phyloP scores from a whole-genome alignment of 2,329 filamentous ascomycete species.

The Ciborinia camelliae region DNA sequence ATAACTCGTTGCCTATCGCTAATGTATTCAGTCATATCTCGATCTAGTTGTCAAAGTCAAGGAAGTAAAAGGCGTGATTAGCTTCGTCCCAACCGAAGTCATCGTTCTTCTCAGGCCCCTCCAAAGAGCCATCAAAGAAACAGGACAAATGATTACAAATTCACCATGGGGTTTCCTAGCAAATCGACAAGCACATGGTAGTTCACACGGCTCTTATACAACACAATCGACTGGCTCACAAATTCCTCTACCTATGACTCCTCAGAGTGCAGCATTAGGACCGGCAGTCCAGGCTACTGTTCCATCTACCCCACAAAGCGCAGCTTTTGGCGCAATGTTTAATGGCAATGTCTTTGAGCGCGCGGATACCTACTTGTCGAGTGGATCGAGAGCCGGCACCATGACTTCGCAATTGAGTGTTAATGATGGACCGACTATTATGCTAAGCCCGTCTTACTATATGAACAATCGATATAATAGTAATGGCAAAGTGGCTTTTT shows the following conservation, averaged over 20 bases:
- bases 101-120: conserved; percentile 73
- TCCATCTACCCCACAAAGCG: conserved; percentile 58
- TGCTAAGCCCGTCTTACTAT: conserved; percentile 32
- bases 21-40: conserved; percentile 54
- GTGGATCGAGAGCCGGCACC: conserved; percentile 34
- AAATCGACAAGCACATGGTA: conserved; percentile 27
- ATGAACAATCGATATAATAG: conserved; percentile 30
- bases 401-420: conserved; percentile 34
- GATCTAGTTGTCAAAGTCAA: conserved; percentile 62
- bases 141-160: conserved; percentile 65
- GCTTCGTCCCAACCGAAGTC: conserved; percentile 62
- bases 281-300: conserved; percentile 89
- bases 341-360: conserved; percentile 37
- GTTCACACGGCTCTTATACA: conserved; percentile 29
- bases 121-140: conserved; percentile 79
- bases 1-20: conserved; percentile 28
- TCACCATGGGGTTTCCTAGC: conserved; percentile 59
- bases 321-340: conserved; percentile 34
- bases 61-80: conserved; percentile 45
- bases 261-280: conserved; percentile 82
- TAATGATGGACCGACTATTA: conserved; percentile 33
- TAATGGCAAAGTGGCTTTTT: conserved; percentile 33
- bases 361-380: conserved; percentile 35
- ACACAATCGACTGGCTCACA: conserved; percentile 45
- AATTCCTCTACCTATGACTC: conserved; percentile 72